Percentiles rank a stretch among this genome's conserved stretches.
phyloP scores from a whole-genome alignment of 106 monocot species.

The Dioscorea alata region DNA sequence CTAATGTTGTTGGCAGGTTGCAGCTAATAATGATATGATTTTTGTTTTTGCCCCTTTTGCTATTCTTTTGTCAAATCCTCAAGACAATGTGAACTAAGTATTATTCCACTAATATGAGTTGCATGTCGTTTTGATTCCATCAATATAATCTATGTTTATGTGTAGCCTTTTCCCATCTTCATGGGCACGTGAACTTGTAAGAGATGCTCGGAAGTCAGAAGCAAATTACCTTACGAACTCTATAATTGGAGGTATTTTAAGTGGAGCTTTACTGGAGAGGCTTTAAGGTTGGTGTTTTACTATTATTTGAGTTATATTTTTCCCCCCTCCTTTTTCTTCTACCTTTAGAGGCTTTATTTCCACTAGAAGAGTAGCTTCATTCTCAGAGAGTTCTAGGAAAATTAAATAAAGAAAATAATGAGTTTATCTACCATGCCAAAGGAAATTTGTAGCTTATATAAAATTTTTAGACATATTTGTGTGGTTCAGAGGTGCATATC shows the following conservation, averaged over 20 bases:
- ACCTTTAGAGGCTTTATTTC: neutral
- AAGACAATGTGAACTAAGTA: no score
- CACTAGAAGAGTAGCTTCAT: conserved; percentile 51
- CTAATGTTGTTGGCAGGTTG: no score
- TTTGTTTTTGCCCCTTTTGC: no score
- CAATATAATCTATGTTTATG: neutral
- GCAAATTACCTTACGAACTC: conserved; percentile 81
- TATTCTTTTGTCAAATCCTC: no score
- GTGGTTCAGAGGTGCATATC: no score
- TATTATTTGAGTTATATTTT: neutral
- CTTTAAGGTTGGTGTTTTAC: conserved; percentile 58
- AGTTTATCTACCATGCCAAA: neutral
- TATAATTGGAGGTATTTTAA: conserved; percentile 67
- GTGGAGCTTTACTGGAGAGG: conserved; percentile 83
- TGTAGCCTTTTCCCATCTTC: neutral
- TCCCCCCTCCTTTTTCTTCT: neutral
- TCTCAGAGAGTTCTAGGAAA: conserved; percentile 33
- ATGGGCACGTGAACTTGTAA: conserved; percentile 89
- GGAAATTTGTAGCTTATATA: neutral
- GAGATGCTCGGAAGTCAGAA: conserved; percentile 69
- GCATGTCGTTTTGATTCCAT: no score
- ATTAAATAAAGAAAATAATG: conserved; percentile 53
- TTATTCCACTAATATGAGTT: no score
- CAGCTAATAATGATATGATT: no score
- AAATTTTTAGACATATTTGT: no score